Percentiles rank a stretch among this genome's conserved stretches.
Evolutionary conservation across 169 alveolate genomes (phyloP).

Genomic region (Babesia divergens): DNA sequence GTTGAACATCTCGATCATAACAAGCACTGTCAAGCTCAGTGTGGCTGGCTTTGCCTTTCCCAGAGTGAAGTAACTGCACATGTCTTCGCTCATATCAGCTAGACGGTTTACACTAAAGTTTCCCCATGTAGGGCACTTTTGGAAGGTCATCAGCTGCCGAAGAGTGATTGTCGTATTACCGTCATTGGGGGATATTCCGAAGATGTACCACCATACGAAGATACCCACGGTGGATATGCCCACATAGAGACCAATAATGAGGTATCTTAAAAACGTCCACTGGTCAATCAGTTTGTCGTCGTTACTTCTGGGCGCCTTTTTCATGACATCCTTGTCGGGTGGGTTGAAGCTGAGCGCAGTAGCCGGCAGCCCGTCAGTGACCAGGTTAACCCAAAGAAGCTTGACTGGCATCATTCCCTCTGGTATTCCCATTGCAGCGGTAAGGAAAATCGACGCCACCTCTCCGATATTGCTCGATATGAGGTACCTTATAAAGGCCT

Average conservation of each 20-base stretch:
- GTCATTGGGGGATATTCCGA: constrained; percentile 87
- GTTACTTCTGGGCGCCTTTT: constrained; percentile 93
- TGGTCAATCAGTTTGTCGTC: constrained; percentile 93
- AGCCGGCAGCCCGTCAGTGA: constrained; percentile 99
- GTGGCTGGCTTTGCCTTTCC: constrained; percentile 98
- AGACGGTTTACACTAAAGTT: constrained; percentile 78
- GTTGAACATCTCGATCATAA: constrained; percentile 96
- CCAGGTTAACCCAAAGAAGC: constrained; percentile 98
- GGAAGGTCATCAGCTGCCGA: constrained; percentile 82
- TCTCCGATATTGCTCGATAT: constrained; percentile 99
- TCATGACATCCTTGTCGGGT: constrained; percentile 97
- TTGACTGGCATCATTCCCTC: constrained; percentile 97
- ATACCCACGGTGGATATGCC: constrained; percentile 98
- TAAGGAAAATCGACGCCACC: constrained; percentile 97
- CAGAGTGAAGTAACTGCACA: constrained; percentile 93
- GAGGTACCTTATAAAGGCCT: constrained; percentile 96
- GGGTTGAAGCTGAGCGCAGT: constrained; percentile 99
- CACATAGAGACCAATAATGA: constrained; percentile 95
- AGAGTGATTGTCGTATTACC: constrained; percentile 91
- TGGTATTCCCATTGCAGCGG: constrained; percentile 98
- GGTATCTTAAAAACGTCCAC: constrained; percentile 91
- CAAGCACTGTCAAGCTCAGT: constrained; percentile 93
- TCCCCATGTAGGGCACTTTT: constrained; percentile 83
- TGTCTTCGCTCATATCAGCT: constrained; percentile 84
- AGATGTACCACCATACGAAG: constrained; percentile 91